A percentile compares a stretch with the other conserved stretches of the same genome.
These are phyloP conservation scores for Penicillium sp. DNA, from an alignment of 2,329 filamentous ascomycete genomes.

Conservation along the genomic window DNA sequence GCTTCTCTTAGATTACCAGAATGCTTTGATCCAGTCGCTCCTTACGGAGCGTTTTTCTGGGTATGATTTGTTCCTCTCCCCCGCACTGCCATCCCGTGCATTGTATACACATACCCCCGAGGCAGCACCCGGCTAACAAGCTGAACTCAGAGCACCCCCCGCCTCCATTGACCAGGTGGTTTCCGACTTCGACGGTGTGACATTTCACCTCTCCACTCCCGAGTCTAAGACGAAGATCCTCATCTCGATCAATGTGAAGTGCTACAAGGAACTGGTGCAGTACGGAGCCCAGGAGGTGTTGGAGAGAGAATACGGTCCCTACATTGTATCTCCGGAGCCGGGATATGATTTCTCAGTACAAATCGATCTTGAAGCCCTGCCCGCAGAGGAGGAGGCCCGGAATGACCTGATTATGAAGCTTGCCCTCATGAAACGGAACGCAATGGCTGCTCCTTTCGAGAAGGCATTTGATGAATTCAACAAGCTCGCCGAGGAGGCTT, in stretches of 20 bases:
- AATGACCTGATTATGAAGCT: slow-evolving; percentile 85
- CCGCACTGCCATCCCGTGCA: slow-evolving; percentile 19
- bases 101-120: slow-evolving; percentile 33
- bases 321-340: slow-evolving; percentile 80
- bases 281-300: slow-evolving; percentile 92
- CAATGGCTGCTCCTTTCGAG: slow-evolving; percentile 98
- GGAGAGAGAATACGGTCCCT: slow-evolving; percentile 88
- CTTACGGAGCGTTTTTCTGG: slow-evolving; percentile 91
- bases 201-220: slow-evolving; percentile 96
- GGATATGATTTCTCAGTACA: slow-evolving; percentile 96
- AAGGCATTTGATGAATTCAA: slow-evolving; percentile 93
- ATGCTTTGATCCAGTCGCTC: slow-evolving; percentile 94
- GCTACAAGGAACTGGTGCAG: slow-evolving; percentile 84
- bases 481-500: slow-evolving; percentile 78
- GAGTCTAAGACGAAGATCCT: slow-evolving; percentile 91
- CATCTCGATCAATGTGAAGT: slow-evolving; percentile 91
- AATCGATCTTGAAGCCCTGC: slow-evolving; percentile 84
- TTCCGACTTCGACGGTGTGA: slow-evolving; percentile 98
- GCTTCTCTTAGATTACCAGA: slow-evolving; percentile 99
- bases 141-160: slow-evolving; percentile 66
- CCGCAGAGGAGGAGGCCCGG: slow-evolving; percentile 76
- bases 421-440: slow-evolving; percentile 92
- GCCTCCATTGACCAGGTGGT: slow-evolving; percentile 95
- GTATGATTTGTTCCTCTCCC: slow-evolving; percentile 47
- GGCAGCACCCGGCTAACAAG: slow-evolving; percentile 39